Percentiles rank a stretch among this genome's conserved stretches.
These are phyloP conservation scores for Mangifera indica DNA, from an alignment of 345 rosid genomes.

Conservation along the genomic window DNA sequence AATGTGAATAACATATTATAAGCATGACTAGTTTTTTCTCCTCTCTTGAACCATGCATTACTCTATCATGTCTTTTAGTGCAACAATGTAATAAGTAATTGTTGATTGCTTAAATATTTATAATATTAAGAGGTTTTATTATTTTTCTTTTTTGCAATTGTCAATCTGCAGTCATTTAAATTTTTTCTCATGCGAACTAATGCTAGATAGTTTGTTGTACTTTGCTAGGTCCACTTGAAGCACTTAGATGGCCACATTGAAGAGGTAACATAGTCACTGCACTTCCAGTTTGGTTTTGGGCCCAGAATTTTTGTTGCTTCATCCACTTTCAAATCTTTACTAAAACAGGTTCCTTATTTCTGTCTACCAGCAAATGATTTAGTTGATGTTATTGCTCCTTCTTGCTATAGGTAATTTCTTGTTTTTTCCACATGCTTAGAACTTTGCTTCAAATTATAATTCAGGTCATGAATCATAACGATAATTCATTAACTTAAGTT, in stretches of 20 bases:
- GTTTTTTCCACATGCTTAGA: neutral
- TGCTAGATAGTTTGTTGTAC: slow-evolving; percentile 20
- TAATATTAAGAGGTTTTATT: neutral
- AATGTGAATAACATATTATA: neutral
- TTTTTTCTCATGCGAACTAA: slow-evolving; percentile 12
- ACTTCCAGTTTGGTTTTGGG: slow-evolving; percentile 22
- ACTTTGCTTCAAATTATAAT: neutral
- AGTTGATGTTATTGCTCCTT: slow-evolving; percentile 91
- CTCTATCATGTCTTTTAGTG: neutral
- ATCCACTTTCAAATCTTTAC: slow-evolving; percentile 37
- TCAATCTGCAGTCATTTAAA: neutral
- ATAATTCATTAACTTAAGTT: neutral
- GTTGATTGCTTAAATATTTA: neutral
- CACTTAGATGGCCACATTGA: slow-evolving; percentile 95
- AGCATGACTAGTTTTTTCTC: neutral
- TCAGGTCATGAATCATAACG: neutral
- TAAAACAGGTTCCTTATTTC: slow-evolving; percentile 97
- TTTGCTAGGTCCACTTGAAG: slow-evolving; percentile 79
- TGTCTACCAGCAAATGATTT: slow-evolving; percentile 91
- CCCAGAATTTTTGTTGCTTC: slow-evolving; percentile 36
- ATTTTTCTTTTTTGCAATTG: neutral
- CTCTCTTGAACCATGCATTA: neutral
- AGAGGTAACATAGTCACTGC: slow-evolving; percentile 51
- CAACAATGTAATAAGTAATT: neutral
- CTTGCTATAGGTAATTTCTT: slow-evolving; percentile 80